Conservation (phyloP, 2,329 filamentous ascomycete species). For the Aspergillus sp. region DNA sequence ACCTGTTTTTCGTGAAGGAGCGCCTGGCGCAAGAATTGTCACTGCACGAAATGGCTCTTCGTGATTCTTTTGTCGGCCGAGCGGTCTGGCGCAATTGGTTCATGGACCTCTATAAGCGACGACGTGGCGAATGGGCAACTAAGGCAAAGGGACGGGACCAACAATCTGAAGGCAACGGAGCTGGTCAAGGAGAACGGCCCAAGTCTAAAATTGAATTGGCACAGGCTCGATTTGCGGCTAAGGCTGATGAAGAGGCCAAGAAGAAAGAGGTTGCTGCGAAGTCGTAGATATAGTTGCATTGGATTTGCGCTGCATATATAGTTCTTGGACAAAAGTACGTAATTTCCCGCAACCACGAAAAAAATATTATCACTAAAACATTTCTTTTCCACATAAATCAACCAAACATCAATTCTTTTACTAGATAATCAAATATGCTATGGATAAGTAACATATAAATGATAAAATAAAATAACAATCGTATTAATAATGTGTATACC, state of each 20-base stretch:
- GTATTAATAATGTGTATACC: too few species aligned
- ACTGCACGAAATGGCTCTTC: slow-evolving; percentile 51
- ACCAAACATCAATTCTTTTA: too few species aligned
- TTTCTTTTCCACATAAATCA: too few species aligned
- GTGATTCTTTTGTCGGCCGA: slow-evolving; percentile 59
- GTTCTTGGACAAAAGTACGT: too few species aligned
- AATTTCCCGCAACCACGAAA: too few species aligned
- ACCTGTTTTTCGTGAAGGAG: slow-evolving; percentile 61
- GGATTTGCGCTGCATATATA: background rate
- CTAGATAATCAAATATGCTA: too few species aligned
- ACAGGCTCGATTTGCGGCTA: slow-evolving; percentile 49
- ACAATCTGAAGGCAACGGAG: slow-evolving; percentile 10
- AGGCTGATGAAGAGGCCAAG: slow-evolving; percentile 17
- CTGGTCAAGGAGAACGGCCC: slow-evolving; percentile 21
- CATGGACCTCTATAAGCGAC: slow-evolving; percentile 63
- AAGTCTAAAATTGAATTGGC: slow-evolving; percentile 53
- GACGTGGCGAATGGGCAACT: slow-evolving; percentile 57
- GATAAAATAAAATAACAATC: too few species aligned
- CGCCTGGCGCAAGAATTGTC: slow-evolving; percentile 58
- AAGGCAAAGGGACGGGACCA: slow-evolving; percentile 49
- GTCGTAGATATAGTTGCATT: background rate
- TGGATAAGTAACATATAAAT: too few species aligned
- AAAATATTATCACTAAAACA: too few species aligned
- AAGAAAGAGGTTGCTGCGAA: slow-evolving; percentile 10
- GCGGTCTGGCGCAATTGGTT: slow-evolving; percentile 69